phyloP scores from a whole-genome alignment of 2,329 filamentous ascomycete genomes.

The Aspergillus sergii region DNA sequence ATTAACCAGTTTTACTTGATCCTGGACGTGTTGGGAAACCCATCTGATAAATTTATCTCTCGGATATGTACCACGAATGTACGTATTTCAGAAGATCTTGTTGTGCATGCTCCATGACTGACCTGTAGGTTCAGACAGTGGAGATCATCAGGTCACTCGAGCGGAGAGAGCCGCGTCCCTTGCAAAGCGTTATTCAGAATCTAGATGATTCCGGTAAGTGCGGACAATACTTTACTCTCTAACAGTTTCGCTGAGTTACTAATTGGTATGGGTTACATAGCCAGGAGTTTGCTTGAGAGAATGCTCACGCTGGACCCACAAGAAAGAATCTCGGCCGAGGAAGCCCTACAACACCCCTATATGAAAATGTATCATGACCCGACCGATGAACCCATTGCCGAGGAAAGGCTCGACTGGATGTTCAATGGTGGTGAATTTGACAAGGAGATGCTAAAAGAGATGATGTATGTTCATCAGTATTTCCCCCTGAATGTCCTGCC shows the following conservation, averaged over 20 bases:
- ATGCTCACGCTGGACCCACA: conserved; percentile 4
- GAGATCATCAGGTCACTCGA: not conserved
- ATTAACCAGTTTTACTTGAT: conserved; percentile 99
- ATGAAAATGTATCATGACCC: conserved; percentile 1
- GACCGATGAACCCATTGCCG: not conserved
- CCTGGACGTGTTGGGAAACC: conserved; percentile 91
- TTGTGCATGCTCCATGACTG: too few relatives aligned
- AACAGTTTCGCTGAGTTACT: too few relatives aligned
- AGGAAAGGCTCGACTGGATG: not conserved
- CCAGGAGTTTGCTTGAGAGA: not conserved
- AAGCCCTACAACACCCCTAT: conserved; percentile 3
- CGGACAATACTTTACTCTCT: too few relatives aligned
- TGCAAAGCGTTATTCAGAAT: not conserved
- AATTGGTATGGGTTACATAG: not conserved
- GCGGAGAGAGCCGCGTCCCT: not conserved
- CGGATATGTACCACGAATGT: conserved; percentile 38
- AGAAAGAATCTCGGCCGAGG: not conserved
- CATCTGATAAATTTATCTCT: conserved; percentile 95
- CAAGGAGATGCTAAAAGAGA: not conserved
- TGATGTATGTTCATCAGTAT: not conserved
- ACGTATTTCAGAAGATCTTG: not conserved
- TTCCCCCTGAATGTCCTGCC: too few relatives aligned
- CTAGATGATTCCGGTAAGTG: too few relatives aligned
- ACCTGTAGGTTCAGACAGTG: not conserved
- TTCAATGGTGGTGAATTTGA: not conserved